A percentile compares a stretch with the other conserved stretches of the same genome.
Evolutionary conservation across 352 stramenopile species (phyloP).

Genomic region (Globisporangium middletonii): DNA sequence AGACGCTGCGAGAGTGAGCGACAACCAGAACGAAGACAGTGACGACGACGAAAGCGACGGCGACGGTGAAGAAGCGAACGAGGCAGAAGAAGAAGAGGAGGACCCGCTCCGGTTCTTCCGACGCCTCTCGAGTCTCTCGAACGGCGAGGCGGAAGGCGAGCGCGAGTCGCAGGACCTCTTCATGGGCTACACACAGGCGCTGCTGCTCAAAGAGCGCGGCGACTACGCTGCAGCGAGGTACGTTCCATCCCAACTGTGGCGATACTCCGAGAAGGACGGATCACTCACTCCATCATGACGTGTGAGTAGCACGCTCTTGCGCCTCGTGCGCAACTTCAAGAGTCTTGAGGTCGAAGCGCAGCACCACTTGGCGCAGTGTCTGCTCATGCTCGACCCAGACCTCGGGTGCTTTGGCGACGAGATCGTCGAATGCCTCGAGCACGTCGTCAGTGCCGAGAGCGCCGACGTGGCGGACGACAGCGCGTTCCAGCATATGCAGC

Average conservation of each 20-base stretch:
- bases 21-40: background rate
- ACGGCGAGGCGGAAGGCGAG: background rate
- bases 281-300: background rate
- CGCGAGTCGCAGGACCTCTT: slow-evolving; percentile 18
- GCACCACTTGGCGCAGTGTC: slow-evolving; percentile 40
- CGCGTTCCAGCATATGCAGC: slow-evolving; percentile 12
- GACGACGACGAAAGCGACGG: background rate
- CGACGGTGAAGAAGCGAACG: slow-evolving; percentile 1
- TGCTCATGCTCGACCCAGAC: slow-evolving; percentile 29
- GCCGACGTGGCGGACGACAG: slow-evolving; percentile 13
- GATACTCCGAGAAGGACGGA: background rate
- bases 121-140: slow-evolving; percentile 5
- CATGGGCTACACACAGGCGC: slow-evolving; percentile 33
- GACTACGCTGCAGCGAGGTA: slow-evolving; percentile 35
- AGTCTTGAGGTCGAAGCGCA: slow-evolving; percentile 24
- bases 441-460: slow-evolving; percentile 10
- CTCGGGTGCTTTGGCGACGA: slow-evolving; percentile 21
- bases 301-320: slow-evolving; percentile 20
- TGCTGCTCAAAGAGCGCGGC: slow-evolving; percentile 29
- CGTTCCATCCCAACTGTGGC: background rate
- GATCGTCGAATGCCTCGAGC: slow-evolving; percentile 24
- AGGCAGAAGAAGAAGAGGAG: slow-evolving; percentile 9
- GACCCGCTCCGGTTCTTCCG: slow-evolving; percentile 29
- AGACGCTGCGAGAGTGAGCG: background rate
- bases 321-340: slow-evolving; percentile 15